These are phyloP conservation scores for Setaria italica DNA, from an alignment of 202 grass and related monocot species.

Conservation along the genomic window DNA sequence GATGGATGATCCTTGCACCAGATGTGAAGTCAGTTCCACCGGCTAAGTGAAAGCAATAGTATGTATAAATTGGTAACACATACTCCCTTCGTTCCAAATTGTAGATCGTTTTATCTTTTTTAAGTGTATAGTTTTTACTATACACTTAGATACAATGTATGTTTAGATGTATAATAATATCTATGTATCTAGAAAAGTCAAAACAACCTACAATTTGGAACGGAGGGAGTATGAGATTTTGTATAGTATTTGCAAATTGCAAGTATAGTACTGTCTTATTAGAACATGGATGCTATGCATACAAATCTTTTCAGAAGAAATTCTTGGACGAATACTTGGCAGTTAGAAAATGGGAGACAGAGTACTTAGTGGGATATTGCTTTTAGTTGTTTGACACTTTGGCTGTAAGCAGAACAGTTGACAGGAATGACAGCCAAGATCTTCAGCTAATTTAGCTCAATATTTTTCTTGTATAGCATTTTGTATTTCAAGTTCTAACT, in stretches of 20 bases:
- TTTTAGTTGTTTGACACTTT: constrained; percentile 1
- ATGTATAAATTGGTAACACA: not conserved
- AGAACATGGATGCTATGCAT: not conserved
- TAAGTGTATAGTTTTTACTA: no score
- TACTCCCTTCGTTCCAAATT: not conserved
- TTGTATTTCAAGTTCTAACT: not conserved
- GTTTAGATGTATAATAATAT: no score
- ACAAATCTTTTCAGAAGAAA: not conserved
- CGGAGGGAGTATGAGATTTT: not conserved
- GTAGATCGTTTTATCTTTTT: no score
- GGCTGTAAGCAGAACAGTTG: constrained; percentile 18
- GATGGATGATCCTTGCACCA: not conserved
- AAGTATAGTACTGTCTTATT: no score
- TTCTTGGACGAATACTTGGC: not conserved
- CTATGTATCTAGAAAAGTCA: no score
- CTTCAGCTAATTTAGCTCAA: not conserved
- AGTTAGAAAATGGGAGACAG: not conserved
- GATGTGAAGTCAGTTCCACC: not conserved
- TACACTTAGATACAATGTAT: no score
- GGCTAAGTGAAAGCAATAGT: not conserved
- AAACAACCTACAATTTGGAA: no score
- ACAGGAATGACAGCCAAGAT: constrained; percentile 24
- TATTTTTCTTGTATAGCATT: not conserved
- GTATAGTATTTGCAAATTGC: not conserved
- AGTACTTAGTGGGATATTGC: not conserved